Evolutionary conservation across 164 flowering plant species (phyloP), one percentile per base, ranked within the genome.

Genomic region (Echeveria elegans): DNA sequence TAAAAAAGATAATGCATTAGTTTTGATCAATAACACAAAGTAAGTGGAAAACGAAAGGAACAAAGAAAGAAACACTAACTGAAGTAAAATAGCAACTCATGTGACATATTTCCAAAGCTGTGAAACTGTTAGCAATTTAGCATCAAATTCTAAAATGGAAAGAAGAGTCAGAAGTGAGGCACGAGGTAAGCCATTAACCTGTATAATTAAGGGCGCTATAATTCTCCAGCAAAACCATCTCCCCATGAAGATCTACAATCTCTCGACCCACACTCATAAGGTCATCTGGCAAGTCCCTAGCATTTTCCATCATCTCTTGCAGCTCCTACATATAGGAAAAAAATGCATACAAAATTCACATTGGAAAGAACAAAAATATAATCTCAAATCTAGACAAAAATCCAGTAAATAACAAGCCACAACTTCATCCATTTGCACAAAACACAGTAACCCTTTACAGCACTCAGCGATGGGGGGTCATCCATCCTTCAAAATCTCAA

Each of bases 191-290:
- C 8, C 28, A 48, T 1, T 58, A 66, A 86, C 90, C 90, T 77
- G 86, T 84, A 70, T 82, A 86, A 70, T 86, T 84, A 71, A 86
- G 84, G 34, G 81, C 83, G 70, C 88, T 82, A 47, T 84, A 84
- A 52, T 82, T 86, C 81, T 81, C 85, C 66, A 86, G 66, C 74
- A 86, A 72, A 70, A 86, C 83, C 86, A 86, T 81, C 79, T 86
- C 86, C 30, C 90, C 90, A 59, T 86, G 88, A 52, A 86, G 73
- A 71, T 86, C 84, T 12, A 81, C 88, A 12, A 86, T 73, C 70
- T 81, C 83, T 60, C 75, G 81, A 14, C 85, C 75, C 52, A 82
- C 72, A 71, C 72, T 69, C 66, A 77, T 72, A 72, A 81, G 56
- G 70, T 81, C 84, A 34, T 76, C 86, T n/a, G 70, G 67, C 38